Base-by-base conservation (phyloP, 148 eudicot genomes). In the Amaranthus palmeri region DNA sequence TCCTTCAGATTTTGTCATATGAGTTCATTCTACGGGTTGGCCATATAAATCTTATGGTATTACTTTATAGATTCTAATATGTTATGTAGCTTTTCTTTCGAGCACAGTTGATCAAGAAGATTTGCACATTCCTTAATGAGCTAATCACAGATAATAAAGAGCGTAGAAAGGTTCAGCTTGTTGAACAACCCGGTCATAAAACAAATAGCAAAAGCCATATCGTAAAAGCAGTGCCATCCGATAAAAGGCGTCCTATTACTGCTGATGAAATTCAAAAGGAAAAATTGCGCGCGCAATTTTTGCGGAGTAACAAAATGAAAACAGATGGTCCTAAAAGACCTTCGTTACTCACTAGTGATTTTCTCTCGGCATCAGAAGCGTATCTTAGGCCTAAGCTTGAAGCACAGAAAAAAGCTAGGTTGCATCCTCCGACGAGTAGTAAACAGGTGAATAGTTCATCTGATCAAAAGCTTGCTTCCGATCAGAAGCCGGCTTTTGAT, bases 191-290 rank as follows among this genome's bases (percentile, higher is more conserved):
- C 52, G 90, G 97, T 66, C 97, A 95, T 70, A 95, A 81, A 75
- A 40, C 80, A 41, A 78, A 85, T 72, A 85, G 69, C 44, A 90
- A 96, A 69, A 85, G 79, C 77, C 70, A 78, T 41, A 93, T 80
- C 76, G 84, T 79, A 68, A 89, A 83, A 82, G 70, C 84, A 7
- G 78, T 66, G 55, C 58, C 79, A 61, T 74, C 83, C 77, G 83
- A 68, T 81, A 90, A 85, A 77, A 81, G 87, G 52, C 99, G 99
- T 10, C 99, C 99, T 10, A 79, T 95, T 68, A 92, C 99, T 47
- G 99, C 97, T 56, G 99, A 95, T 76, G 99, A 95, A 65, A 95
- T 95, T 64, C 97, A 92, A 72, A 95, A 95, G 76, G 99, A 97
- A 15, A 95, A 95, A 81, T 25, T 89, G 81, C 96, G 99, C 44